Base-by-base conservation (phyloP, 1,284 basidiomycete species). In the Pseudomicrostroma phylloplanum region DNA sequence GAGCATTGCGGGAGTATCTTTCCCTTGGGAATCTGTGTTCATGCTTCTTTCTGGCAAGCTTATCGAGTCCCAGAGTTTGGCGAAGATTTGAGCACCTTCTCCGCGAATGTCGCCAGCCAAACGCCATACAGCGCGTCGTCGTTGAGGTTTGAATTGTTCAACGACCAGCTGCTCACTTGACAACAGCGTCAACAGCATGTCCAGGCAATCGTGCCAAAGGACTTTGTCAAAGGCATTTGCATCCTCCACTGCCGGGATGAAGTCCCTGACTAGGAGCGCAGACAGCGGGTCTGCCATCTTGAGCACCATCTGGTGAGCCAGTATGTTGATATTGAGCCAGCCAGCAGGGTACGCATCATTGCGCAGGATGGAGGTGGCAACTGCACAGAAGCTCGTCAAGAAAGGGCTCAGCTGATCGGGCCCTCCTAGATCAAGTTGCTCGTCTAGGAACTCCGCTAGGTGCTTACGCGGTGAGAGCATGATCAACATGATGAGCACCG, bases 71-170 rank as follows among this genome's bases (percentile, higher is more conserved):
- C 94, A 98, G 1, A 96, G 81, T 59, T 85, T 86, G 36, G 89
- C 81, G 59, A 97, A 81, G 61, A 96, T 87, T n/a, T 85, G 83
- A 0, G 92, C 90, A 11, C 92, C 93, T 79, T 94, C 90, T 15
- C 91, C 92, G 40, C 94, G 86, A 71, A 96, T 87, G 80, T 98
- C 94, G 17, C 93, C 93, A 2, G 90, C 91, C 15, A 97, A 85
- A 53, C 92, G 86, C 94, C 94, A 97, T 15, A 96, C 91, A 0
- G 92, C 90, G 58, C 93, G 86, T 58, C 92, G 87, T 85, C 91
- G 89, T 89, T 96, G 74, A 0, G 92, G 89, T 74, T 88, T 90
- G 72, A 92, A 92, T 69, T 96, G 90, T 79, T 98, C 94, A 56
- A 97, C 92, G 13, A 91, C 87, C 19, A 97, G 84, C 69, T 94